Evolutionary conservation across 2,329 filamentous ascomycete species (phyloP), one percentile per base, ranked within the genome.

Genomic region (Phyllosticta citribraziliensis): DNA sequence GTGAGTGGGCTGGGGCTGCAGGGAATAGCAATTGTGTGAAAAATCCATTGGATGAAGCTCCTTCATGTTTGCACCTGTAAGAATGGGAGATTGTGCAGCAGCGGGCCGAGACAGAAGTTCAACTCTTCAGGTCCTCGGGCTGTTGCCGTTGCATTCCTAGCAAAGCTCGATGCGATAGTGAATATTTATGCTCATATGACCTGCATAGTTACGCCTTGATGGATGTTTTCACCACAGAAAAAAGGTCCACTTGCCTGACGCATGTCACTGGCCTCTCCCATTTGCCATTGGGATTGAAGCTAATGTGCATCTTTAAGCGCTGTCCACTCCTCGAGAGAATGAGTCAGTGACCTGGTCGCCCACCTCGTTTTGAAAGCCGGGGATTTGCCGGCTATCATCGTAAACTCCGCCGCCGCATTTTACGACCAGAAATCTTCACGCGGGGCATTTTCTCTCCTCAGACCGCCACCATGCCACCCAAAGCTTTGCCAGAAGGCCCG

Each of bases 1-100:
- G 19, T 82, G 72, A 66, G 64, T n/a, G 27, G n/a, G 6, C 30
- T 53, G 52, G 30, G 5, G 50, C 11, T 24, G 52, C 22, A 20
- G 2, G n/a, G 20, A 50, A 20, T 22, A 11, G 33, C 33, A 14
- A 40, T 5, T 2, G 33, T 10, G 6, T 24, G 51, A 52, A 14
- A 17, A 22, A 11, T 6, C 51, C 51, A n/a, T 20, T 6, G 17
- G 5, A 52, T 19, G 51, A 20, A 24, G 47, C 51, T 20, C 51
- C 51, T 11, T 5, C 5, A 11, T 10, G 9, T 20, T 17, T 52
- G 22, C n/a, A 24, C 6, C 27, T 30, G 9, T 30, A 14, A 40
- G n/a, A n/a, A n/a, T n/a, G n/a, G n/a, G n/a, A 40, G 33, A 33
- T 9, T 9, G 30, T 12, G 30, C 2, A 2, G 12, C 30, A 33